Evolutionary conservation across 2,329 filamentous ascomycete species (phyloP), one percentile per base, ranked within the genome.

Genomic region (Exserohilum rostratum): DNA sequence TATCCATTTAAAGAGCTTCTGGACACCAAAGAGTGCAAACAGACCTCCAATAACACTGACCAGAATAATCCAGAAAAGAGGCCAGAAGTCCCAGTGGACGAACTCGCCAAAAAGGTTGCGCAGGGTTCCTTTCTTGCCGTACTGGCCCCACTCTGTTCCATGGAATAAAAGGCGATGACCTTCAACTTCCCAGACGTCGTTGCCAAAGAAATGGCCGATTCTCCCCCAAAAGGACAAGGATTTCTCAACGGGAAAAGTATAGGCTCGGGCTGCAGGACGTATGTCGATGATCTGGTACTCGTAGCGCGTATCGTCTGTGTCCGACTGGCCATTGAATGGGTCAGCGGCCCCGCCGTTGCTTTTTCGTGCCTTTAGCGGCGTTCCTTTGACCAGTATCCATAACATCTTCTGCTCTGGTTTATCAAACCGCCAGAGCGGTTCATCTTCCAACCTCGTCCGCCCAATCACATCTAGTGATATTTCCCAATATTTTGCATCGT

Each of bases 381-480:
- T 53, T n/a, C 69, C 72, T 3, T 62, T 54, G 11, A 73, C 44
- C 1, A 65, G 50, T 17, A 74, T 65, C 40, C 57, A 60, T 18
- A 74, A 50, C 54, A 69, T 68, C 34, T 66, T 58, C 42, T 72
- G 71, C 3, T 59, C 53, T 0, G 61, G 46, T 22, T 63, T 37
- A 30, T 68, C 65, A 34, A 68, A 69, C 17, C 53, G 50, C 63
- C 62, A 64, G 5, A 46, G 44, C 6, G 51, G 39, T n/a, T 62
- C 53, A 12, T 50, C 49, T 10, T 29, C 7, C 12, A 54, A 55
- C 1, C 55, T 48, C 31, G 51, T 54, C 6, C 54, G 54, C 2
- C 69, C 72, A 38, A 74, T 66, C 2, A 67, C 60, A 42, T 74
- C 72, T 20, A 74, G 60, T 3, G 61, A 60, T 13, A 74, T 50